phyloP scores from a whole-genome alignment of 1,284 basidiomycete species.

The Cryptococcus sp. region DNA sequence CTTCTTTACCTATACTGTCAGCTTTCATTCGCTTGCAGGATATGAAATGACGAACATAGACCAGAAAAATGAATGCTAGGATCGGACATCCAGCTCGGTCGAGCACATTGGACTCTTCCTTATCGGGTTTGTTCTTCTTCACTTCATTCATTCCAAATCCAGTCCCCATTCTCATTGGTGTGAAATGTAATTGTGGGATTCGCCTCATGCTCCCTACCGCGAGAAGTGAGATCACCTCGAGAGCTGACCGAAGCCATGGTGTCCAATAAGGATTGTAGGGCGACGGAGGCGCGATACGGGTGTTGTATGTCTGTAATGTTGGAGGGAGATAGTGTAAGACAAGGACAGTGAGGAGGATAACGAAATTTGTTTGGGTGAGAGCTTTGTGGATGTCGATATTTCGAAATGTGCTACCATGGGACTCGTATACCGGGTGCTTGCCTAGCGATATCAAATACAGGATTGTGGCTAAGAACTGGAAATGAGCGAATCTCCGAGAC shows the following conservation, averaged over 20 bases:
- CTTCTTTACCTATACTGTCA: slow-evolving; percentile 15
- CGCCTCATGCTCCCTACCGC: slow-evolving; percentile 34
- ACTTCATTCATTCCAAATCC: slow-evolving; percentile 34
- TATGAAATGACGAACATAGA: slow-evolving; percentile 29
- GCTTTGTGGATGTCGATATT: slow-evolving; percentile 13
- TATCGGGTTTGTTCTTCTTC: slow-evolving; percentile 3
- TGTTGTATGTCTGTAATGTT: slow-evolving; percentile 27
- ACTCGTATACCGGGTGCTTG: neutral
- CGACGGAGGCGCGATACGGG: slow-evolving; percentile 12
- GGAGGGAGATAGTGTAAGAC: slow-evolving; percentile 24
- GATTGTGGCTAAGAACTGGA: slow-evolving; percentile 1
- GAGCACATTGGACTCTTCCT: slow-evolving; percentile 29
- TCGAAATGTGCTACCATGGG: neutral
- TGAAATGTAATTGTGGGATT: slow-evolving; percentile 34
- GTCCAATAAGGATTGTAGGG: neutral
- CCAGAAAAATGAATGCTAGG: slow-evolving; percentile 36
- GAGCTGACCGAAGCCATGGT: slow-evolving; percentile 4
- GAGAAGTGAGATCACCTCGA: slow-evolving; percentile 10
- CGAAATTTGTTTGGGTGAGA: slow-evolving; percentile 16
- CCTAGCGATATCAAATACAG: neutral
- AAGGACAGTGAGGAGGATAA: slow-evolving; percentile 11
- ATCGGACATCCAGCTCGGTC: slow-evolving; percentile 41
- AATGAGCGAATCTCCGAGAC: neutral
- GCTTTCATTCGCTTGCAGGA: neutral
- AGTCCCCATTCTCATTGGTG: slow-evolving; percentile 28